These are phyloP conservation scores for Colletotrichum higginsianum DNA, from an alignment of 2,329 filamentous ascomycete species.

Conservation along the genomic window DNA sequence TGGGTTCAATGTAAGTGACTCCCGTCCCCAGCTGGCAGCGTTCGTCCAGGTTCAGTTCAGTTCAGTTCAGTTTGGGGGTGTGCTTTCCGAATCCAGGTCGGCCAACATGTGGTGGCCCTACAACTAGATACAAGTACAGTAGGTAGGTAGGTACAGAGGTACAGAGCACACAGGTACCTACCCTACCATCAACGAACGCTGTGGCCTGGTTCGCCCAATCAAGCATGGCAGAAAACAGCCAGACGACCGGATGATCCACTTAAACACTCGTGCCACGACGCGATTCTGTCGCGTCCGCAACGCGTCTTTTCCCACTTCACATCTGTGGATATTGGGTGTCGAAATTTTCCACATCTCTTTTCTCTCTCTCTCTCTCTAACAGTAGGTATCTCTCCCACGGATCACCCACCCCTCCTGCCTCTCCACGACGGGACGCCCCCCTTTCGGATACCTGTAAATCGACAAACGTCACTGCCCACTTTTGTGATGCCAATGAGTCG, in stretches of 20 bases:
- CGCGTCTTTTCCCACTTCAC: conserved; percentile 37
- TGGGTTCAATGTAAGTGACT: too few species aligned
- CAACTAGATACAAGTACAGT: background rate
- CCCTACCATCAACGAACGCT: background rate
- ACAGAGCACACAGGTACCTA: too few species aligned
- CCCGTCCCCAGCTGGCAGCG: conserved; percentile 1
- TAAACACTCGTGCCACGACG: background rate
- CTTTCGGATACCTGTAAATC: background rate
- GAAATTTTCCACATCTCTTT: conserved; percentile 8
- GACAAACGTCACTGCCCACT: conserved; percentile 35
- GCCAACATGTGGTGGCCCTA: background rate
- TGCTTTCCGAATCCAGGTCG: background rate
- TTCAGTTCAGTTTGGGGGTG: background rate
- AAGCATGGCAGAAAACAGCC: background rate
- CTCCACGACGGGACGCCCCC: background rate
- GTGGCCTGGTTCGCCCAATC: background rate
- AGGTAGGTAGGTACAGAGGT: too few species aligned
- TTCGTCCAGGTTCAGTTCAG: background rate
- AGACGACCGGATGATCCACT: background rate
- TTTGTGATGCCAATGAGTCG: conserved; percentile 36
- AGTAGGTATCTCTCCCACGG: conserved; percentile 23
- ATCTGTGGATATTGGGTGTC: background rate
- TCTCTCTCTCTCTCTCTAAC: conserved; percentile 10
- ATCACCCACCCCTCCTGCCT: background rate
- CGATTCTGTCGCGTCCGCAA: conserved; percentile 3